These are phyloP conservation scores for Metschnikowia noctiluminum DNA, from an alignment of 805 yeast genomes.

Conservation along the genomic window DNA sequence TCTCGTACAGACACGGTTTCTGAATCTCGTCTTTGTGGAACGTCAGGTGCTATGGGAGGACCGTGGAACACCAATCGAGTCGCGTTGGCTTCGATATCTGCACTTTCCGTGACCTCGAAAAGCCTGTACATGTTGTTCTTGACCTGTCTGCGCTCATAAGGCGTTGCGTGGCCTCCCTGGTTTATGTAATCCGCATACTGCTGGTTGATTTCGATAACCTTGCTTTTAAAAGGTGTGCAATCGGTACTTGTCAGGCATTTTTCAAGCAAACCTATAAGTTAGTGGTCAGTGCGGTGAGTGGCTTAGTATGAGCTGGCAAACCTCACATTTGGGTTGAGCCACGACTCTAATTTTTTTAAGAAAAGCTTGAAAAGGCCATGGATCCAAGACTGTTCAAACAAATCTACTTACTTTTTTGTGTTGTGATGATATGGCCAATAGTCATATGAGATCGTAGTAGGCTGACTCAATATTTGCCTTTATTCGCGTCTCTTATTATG, in stretches of 20 bases:
- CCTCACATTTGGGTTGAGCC: not conserved
- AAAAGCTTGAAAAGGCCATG: too few relatives aligned
- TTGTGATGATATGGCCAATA: too few relatives aligned
- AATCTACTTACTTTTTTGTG: too few relatives aligned
- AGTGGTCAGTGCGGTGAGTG: too few relatives aligned
- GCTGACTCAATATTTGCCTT: too few relatives aligned
- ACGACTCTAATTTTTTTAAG: too few relatives aligned
- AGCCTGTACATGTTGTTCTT: conserved; percentile 18
- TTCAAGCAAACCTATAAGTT: not conserved
- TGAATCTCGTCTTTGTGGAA: not conserved
- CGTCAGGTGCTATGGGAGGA: conserved; percentile 21
- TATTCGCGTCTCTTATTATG: too few relatives aligned
- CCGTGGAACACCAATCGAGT: conserved; percentile 28
- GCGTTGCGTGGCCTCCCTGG: conserved; percentile 5
- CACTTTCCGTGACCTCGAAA: conserved; percentile 21
- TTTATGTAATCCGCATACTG: conserved; percentile 3
- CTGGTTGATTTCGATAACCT: conserved; percentile 12
- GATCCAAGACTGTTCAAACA: too few relatives aligned
- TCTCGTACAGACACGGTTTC: not conserved
- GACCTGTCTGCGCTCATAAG: conserved; percentile 24
- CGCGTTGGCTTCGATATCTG: conserved; percentile 15
- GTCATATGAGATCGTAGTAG: too few relatives aligned
- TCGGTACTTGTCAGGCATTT: not conserved
- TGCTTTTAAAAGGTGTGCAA: conserved; percentile 2
- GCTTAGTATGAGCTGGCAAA: too few relatives aligned